Evolutionary conservation across 441 rosid species (phyloP), one percentile per base, ranked within the genome.

Genomic region (Lepidium campestre): DNA sequence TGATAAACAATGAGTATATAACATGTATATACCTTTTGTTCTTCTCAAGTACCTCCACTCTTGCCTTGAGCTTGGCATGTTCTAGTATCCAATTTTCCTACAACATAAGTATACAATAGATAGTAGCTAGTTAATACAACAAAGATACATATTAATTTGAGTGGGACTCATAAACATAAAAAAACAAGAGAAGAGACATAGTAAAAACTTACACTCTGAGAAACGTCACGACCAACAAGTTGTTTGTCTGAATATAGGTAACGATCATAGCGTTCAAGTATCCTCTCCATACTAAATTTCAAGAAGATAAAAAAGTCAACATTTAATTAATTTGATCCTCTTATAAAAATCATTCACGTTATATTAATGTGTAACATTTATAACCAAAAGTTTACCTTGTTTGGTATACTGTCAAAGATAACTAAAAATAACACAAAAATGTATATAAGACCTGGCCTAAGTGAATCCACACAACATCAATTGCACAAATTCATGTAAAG

Each of bases 181-280:
- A 18, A 65, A 27, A n/a, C 53, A 58, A n/a, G n/a, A n/a, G 15
- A 36, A 17, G 32, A 42, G 44, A 45, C 15, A 29, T 13, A 46
- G 4, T 39, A 34, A n/a, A n/a, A 13, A 73, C 81, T 35, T 84
- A 90, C 97, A 75, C 46, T 81, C 57, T 77, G 76, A 55, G 81
- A 79, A 13, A 72, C 54, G 2, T 78, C 89, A 71, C 75, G 75
- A 27, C 84, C 78, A 47, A 47, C 75, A 70, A 84, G 85, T 70
- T 85, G 95, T 79, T 84, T 87, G 70, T 89, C 99, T 1, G 91
- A 78, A 54, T 82, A 84, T 5, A 87, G 78, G 32, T 83, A 83
- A 74, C 96, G 83, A 74, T 92, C 98, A 47, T 92, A 88, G 14
- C 95, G 87, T 75, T 88, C 98, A 10, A 92, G 93, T 57, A 92